These are phyloP conservation scores for Pichia sp. DNA, from an alignment of 1,139 yeast genomes.

Conservation along the genomic window DNA sequence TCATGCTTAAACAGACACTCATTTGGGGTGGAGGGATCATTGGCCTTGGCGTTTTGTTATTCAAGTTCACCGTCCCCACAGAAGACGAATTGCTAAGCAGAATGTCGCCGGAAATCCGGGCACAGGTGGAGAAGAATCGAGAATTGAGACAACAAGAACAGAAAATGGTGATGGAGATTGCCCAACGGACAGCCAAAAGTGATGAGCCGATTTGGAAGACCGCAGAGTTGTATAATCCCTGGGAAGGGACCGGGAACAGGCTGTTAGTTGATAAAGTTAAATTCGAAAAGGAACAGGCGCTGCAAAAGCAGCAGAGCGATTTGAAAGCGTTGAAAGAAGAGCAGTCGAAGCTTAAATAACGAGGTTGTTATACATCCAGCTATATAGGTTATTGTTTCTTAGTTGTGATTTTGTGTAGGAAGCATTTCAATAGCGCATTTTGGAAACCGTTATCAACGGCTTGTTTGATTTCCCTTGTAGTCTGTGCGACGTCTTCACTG, in stretches of 20 bases:
- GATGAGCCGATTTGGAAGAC: constrained; percentile 79
- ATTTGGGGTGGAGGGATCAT: constrained; percentile 53
- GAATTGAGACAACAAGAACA: constrained; percentile 61
- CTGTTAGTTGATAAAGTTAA: constrained; percentile 41
- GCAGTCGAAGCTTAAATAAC: constrained; percentile 8
- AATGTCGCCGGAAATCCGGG: constrained; percentile 77
- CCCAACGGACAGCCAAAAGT: constrained; percentile 52
- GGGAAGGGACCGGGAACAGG: constrained; percentile 39
- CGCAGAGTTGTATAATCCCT: constrained; percentile 61
- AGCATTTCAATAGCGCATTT: neutral
- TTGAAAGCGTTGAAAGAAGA: constrained; percentile 41
- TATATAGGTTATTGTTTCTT: too few relatives aligned
- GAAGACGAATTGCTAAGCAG: constrained; percentile 70
- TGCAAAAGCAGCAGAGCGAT: constrained; percentile 39
- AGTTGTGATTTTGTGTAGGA: neutral
- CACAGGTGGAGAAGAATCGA: constrained; percentile 64
- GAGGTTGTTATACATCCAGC: neutral
- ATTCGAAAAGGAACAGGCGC: constrained; percentile 44
- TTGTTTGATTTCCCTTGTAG: constrained; percentile 5
- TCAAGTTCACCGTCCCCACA: constrained; percentile 70
- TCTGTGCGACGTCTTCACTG: constrained; percentile 41
- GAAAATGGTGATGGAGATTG: constrained; percentile 59
- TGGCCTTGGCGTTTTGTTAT: constrained; percentile 60
- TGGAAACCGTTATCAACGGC: constrained; percentile 7
- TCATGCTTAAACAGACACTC: constrained; percentile 23